phyloP scores from a whole-genome alignment of 148 eudicot species.

The Mesembryanthemum crystallinum region DNA sequence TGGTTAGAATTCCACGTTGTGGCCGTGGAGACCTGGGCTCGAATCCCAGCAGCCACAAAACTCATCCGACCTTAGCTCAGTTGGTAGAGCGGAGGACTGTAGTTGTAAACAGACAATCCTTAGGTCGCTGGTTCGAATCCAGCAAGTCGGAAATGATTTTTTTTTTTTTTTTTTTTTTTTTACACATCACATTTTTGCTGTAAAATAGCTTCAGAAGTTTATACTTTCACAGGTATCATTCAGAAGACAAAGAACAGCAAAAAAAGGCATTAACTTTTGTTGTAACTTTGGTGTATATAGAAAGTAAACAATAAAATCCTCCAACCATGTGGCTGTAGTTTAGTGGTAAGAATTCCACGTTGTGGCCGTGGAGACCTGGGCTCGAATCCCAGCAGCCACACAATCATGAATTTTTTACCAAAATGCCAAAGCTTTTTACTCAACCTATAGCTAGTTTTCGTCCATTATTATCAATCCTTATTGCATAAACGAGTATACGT shows the following conservation, averaged over 20 bases:
- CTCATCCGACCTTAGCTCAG: slow-evolving; percentile 19
- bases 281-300: too few relatives aligned
- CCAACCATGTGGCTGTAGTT: slow-evolving; percentile 9
- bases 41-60: slow-evolving; percentile 30
- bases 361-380: slow-evolving; percentile 31
- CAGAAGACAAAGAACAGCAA: too few relatives aligned
- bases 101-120: slow-evolving; percentile 13
- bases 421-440: neutral
- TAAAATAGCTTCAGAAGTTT: neutral
- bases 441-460: too few relatives aligned
- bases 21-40: slow-evolving; percentile 35
- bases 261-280: too few relatives aligned
- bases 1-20: too few relatives aligned
- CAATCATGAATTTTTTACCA: too few relatives aligned
- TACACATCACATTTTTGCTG: neutral
- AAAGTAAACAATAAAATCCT: too few relatives aligned
- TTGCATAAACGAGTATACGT: too few relatives aligned
- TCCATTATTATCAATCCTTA: too few relatives aligned
- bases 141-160: slow-evolving; percentile 20
- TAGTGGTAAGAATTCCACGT: too few relatives aligned
- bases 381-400: slow-evolving; percentile 31
- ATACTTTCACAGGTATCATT: neutral
- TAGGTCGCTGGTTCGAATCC: slow-evolving; percentile 51
- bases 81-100: slow-evolving; percentile 26
- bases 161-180: neutral